Conservation (phyloP, 2,329 filamentous ascomycete genomes). For the Fusarium decemcellulare region DNA sequence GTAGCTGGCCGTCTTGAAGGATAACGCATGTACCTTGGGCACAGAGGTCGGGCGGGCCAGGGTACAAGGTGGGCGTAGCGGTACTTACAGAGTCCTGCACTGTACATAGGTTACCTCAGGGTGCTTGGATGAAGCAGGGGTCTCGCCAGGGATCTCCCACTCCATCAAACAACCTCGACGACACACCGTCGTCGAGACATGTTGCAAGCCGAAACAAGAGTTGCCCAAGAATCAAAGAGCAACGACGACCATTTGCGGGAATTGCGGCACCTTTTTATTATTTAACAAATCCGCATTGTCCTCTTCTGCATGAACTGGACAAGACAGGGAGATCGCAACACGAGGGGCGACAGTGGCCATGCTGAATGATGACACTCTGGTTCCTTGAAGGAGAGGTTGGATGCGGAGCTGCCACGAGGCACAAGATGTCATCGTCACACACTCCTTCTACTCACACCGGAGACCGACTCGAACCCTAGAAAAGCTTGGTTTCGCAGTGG, state of each 20-base stretch:
- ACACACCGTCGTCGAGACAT: slow-evolving; percentile 39
- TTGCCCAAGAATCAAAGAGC: neutral
- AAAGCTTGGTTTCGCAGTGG: neutral
- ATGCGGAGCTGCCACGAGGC: slow-evolving; percentile 42
- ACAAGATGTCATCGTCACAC: slow-evolving; percentile 42
- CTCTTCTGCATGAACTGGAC: too few species aligned
- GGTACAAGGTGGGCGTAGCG: neutral
- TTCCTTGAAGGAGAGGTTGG: slow-evolving; percentile 15
- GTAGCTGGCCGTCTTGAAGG: neutral
- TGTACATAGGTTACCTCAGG: slow-evolving; percentile 10
- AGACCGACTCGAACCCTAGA: slow-evolving; percentile 19
- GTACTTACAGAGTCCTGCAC: neutral
- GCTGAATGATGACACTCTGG: slow-evolving; percentile 2
- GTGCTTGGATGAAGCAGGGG: slow-evolving; percentile 18
- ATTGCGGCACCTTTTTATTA: neutral
- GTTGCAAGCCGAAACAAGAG: slow-evolving; percentile 29
- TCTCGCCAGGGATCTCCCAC: slow-evolving; percentile 32
- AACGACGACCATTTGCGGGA: too few species aligned
- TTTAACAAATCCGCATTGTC: neutral
- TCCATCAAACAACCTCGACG: slow-evolving; percentile 38
- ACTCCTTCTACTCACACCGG: slow-evolving; percentile 11
- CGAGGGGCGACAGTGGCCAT: neutral
- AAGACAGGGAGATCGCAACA: neutral
- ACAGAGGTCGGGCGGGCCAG: slow-evolving; percentile 12
- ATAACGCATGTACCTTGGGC: neutral